Conservation (phyloP, 768 basidiomycete genomes). For the Leucocoprinus leucothites region DNA sequence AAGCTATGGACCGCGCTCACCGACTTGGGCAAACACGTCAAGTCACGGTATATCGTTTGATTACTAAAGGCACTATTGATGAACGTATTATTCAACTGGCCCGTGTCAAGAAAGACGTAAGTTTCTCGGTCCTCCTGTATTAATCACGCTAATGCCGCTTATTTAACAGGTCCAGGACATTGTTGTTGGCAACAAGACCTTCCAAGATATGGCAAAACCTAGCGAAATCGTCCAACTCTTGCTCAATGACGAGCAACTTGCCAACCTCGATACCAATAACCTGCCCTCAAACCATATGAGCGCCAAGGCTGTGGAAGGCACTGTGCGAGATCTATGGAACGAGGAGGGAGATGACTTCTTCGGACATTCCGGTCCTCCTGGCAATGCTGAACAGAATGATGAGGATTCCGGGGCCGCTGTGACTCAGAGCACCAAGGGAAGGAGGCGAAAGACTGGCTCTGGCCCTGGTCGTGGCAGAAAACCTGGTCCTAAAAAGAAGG, state of each 20-base stretch:
- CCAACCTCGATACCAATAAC: slow-evolving; percentile 49
- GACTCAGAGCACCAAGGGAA: slow-evolving; percentile 33
- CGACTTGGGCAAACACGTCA: slow-evolving; percentile 95
- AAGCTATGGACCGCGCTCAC: slow-evolving; percentile 98
- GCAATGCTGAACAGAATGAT: slow-evolving; percentile 29
- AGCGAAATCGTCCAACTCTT: slow-evolving; percentile 96
- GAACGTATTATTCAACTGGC: slow-evolving; percentile 97
- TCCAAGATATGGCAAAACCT: slow-evolving; percentile 89
- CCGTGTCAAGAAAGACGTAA: slow-evolving; percentile 93
- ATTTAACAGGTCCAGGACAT: slow-evolving; percentile 89
- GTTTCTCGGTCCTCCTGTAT: slow-evolving; percentile 15
- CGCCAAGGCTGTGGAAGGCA: slow-evolving; percentile 29
- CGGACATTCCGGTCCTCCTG: slow-evolving; percentile 44
- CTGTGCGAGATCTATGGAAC: slow-evolving; percentile 72
- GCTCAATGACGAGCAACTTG: slow-evolving; percentile 92
- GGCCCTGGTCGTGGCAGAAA: slow-evolving; percentile 38
- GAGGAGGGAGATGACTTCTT: slow-evolving; percentile 89
- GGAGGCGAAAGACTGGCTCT: slow-evolving; percentile 37
- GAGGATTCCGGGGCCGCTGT: slow-evolving; percentile 34
- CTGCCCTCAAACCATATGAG: slow-evolving; percentile 24
- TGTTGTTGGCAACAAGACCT: slow-evolving; percentile 95
- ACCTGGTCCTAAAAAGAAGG: slow-evolving; percentile 36
- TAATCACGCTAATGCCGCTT: not conserved
- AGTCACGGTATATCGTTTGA: slow-evolving; percentile 93
- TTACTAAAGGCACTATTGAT: slow-evolving; percentile 92